Base-by-base conservation (phyloP, 345 rosid species). In the Kernera saxatilis region DNA sequence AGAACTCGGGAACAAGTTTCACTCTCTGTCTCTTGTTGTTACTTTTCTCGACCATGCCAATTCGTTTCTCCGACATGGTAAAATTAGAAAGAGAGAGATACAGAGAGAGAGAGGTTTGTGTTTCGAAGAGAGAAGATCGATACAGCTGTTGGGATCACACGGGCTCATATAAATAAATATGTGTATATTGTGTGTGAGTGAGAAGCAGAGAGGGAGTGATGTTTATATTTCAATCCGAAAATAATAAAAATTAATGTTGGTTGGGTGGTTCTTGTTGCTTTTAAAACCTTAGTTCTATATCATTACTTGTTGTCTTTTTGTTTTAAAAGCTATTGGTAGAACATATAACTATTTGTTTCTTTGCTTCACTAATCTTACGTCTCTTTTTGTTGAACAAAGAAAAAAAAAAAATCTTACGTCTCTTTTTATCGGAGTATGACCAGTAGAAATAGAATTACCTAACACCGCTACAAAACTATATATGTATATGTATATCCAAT, bases 121-220 rank as follows among this genome's bases (percentile, higher is more conserved):
- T 74, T 26, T 67, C 18, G 1, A 73, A 52, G 74, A 59, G 74
- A 75, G 56, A 56, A 73, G 51, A 40, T 25, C 21, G 22, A 41
- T 44, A 75, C 79, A 75, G 74, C 79, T 75, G 74, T 69, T 69
- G 35, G 45, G 23, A 41, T 61, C 74, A 69, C 74, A 69, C 79
- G 74, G 74, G 51, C 32, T 40, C 19, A 33, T 41, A 51, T 43
- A 43, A 29, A 39, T 48, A 64, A 43, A 29, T 40, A 52, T 60
- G 18, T 62, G 25, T 45, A 63, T 39, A 49, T 22, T 62, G 71
- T 46, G 52, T 76, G 58, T 46, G 27, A 58, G 54, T 49, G 54
- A 73, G 72, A 58, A 65, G 64, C 23, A 64, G 64, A 50, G 63
- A 35, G 32, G 6, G 54, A 49, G 39, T 74, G 62, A 49, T 73